Evolutionary conservation across 768 basidiomycete species (phyloP).

Genomic region (Tubosaeta brunneosetosa): DNA sequence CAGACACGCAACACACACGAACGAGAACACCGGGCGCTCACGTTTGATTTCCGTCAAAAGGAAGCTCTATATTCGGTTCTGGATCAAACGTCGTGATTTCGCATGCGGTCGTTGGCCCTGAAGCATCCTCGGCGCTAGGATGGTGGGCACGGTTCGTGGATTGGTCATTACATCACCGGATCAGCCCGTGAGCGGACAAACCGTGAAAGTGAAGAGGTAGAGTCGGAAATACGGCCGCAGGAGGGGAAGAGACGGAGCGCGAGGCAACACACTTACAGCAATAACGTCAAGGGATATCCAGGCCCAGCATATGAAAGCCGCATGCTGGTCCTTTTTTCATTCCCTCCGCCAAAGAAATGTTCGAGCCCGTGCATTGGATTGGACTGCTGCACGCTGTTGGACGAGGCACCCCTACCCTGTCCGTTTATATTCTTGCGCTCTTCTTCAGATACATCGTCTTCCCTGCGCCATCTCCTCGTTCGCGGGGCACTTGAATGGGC

Average conservation of each 20-base stretch:
- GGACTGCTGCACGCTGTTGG: conserved; percentile 17
- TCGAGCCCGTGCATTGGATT: conserved; percentile 41
- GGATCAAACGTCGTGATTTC: conserved; percentile 83
- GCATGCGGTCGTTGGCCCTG: conserved; percentile 81
- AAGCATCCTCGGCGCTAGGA: conserved; percentile 66
- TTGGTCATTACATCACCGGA: conserved; percentile 5
- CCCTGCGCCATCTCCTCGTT: conserved; percentile 46
- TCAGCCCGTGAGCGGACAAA: conserved; percentile 1
- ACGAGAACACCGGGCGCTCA: conserved; percentile 24
- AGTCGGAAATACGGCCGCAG: neutral
- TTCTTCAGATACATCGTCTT: conserved; percentile 45
- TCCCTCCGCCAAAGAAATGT: conserved; percentile 46
- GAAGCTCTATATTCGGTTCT: conserved; percentile 74
- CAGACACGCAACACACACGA: conserved; percentile 6
- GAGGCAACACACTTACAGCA: conserved; percentile 56
- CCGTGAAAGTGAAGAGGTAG: neutral
- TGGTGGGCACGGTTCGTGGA: neutral
- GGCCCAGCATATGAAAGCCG: conserved; percentile 75
- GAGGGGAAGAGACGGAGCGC: neutral
- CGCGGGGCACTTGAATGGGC: conserved; percentile 29
- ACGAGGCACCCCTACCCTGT: conserved; percentile 12
- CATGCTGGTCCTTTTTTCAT: conserved; percentile 75
- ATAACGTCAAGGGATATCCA: conserved; percentile 72
- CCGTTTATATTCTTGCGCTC: conserved; percentile 32
- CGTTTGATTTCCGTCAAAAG: conserved; percentile 68